Base-by-base conservation (phyloP, 2,329 filamentous ascomycete species). In the Bipolaris victoriae region DNA sequence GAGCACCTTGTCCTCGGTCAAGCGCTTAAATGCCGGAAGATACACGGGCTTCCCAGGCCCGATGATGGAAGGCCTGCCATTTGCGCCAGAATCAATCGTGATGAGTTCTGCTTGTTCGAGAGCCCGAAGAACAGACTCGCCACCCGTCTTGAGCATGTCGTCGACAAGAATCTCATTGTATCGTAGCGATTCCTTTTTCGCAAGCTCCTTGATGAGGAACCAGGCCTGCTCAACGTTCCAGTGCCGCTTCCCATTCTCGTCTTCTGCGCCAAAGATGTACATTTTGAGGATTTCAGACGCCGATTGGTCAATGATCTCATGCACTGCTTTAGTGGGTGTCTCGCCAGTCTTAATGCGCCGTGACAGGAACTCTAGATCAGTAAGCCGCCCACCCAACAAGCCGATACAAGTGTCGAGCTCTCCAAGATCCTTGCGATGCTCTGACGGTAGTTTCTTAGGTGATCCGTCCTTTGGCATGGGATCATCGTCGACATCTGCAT, bases 321-420 rank as follows among this genome's bases (percentile, higher is more conserved):
- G 82, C 2, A 97, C 89, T 2, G 95, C 95, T 65, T 89, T 84
- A 62, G 83, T 84, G 0, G 95, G 95, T 2, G 84, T 89, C 74
- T 97, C 92, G 15, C 95, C 94, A 0, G 90, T 87, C 77, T 92
- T 91, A 67, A 99, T 90, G 16, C 95, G 86, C 35, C 94, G 87
- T n/a, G 93, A 90, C 41, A 99, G 86, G 71, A 95, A 96, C 72
- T 98, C 94, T 18, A 99, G 87, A 71, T 99, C 95, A 0, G 92
- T 97, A n/a, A 99, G 83, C 3, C 95, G 90, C 1, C 95, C 95
- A 20, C 95, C 95, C 1, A 99, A 84, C 0, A 88, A 84, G 26
- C 88, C 84, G 63, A 98, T 96, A 65, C 90, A 93, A 26, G 83
- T 83, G 68, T 97, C 92, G 1, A 99, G 83, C 61, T 93, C 90